A percentile compares a stretch with the other conserved stretches of the same genome.
Evolutionary conservation across 768 basidiomycete species (phyloP).

Genomic region (Boletus sp.): DNA sequence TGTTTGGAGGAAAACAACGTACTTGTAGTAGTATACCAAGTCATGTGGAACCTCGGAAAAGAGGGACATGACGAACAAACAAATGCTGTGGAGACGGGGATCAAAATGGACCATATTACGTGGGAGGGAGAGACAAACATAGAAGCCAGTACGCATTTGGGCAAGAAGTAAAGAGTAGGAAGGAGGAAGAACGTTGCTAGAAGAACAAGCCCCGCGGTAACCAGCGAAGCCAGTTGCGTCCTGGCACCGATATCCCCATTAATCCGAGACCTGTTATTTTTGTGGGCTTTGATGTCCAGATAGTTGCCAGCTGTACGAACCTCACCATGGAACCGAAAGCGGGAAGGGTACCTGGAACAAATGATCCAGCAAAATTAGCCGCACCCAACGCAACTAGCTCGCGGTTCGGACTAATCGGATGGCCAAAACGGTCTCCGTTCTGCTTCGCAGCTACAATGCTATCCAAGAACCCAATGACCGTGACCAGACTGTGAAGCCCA

Average conservation of each 20-base stretch:
- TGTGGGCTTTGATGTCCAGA: not conserved
- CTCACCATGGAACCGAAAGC: conserved; percentile 92
- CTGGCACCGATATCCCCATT: conserved; percentile 87
- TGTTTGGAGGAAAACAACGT: conserved; percentile 16
- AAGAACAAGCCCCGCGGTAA: conserved; percentile 71
- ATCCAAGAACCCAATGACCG: conserved; percentile 89
- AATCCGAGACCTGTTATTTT: conserved; percentile 59
- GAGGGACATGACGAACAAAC: conserved; percentile 80
- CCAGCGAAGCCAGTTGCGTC: conserved; percentile 84
- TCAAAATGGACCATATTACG: conserved; percentile 8
- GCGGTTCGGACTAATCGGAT: conserved; percentile 89
- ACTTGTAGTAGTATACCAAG: conserved; percentile 81
- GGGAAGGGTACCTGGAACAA: conserved; percentile 86
- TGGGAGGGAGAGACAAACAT: conserved; percentile 51
- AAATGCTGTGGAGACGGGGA: conserved; percentile 50
- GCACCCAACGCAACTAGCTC: conserved; percentile 90
- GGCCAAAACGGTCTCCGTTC: conserved; percentile 77
- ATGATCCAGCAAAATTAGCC: conserved; percentile 72
- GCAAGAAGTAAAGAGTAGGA: conserved; percentile 80
- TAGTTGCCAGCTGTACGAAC: conserved; percentile 36
- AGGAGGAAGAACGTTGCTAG: conserved; percentile 88
- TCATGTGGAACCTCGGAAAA: conserved; percentile 87
- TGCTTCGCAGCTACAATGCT: conserved; percentile 96
- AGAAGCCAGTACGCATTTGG: conserved; percentile 85
- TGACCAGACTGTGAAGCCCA: conserved; percentile 53